Conservation (phyloP, 305 asterid genomes). For the Lippia alba region DNA sequence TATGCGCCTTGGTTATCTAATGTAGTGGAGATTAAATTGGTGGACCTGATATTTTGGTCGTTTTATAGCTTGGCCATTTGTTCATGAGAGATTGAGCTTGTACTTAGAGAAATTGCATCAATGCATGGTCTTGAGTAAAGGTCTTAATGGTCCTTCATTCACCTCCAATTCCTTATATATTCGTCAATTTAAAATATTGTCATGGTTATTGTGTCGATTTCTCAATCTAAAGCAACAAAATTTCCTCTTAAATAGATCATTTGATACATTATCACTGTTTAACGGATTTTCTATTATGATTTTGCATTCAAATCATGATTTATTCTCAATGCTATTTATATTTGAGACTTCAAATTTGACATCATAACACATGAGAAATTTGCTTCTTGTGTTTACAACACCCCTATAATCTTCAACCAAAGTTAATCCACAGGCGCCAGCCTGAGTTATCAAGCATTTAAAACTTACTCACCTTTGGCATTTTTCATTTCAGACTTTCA, state of each 20-base stretch:
- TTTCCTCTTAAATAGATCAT: not conserved
- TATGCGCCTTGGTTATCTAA: not conserved
- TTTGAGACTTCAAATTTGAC: not conserved
- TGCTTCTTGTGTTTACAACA: slow-evolving; percentile 39
- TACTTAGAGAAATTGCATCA: slow-evolving; percentile 81
- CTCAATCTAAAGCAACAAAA: too few relatives aligned
- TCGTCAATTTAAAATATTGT: too few relatives aligned
- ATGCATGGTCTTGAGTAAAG: slow-evolving; percentile 69
- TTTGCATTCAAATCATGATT: not conserved
- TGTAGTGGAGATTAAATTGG: slow-evolving; percentile 1
- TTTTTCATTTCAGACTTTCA: not conserved
- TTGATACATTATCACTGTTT: slow-evolving; percentile 15
- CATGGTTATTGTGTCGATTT: too few relatives aligned
- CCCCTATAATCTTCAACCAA: slow-evolving; percentile 81
- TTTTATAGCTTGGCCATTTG: not conserved
- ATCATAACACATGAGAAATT: slow-evolving; percentile 9
- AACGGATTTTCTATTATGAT: slow-evolving; percentile 6
- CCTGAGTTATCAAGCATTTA: slow-evolving; percentile 92
- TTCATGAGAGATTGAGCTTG: slow-evolving; percentile 83
- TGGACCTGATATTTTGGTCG: slow-evolving; percentile 25
- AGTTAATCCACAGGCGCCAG: slow-evolving; percentile 77
- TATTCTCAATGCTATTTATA: slow-evolving; percentile 12
- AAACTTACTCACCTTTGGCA: slow-evolving; percentile 18
- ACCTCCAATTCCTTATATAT: too few relatives aligned
- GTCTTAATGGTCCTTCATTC: slow-evolving; percentile 39